Conservation (phyloP, 768 basidiomycete species). For the Lanmaoa pseudosensibilis region DNA sequence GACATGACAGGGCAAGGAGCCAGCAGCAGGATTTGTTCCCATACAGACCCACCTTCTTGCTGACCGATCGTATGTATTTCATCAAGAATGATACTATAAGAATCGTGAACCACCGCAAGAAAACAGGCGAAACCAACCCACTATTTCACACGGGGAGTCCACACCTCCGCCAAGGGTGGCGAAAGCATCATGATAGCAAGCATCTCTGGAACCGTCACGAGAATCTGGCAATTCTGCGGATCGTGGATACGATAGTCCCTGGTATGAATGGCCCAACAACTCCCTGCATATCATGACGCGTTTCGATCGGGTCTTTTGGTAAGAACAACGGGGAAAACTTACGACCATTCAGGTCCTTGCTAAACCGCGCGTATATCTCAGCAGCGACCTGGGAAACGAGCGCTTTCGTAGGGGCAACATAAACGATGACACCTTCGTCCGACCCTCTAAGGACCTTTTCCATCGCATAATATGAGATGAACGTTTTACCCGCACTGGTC, state of each 20-base stretch:
- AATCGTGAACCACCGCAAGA: neutral
- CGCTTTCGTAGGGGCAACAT: conserved; percentile 76
- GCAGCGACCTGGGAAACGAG: conserved; percentile 71
- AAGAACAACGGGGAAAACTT: conserved; percentile 19
- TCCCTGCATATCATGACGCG: conserved; percentile 37
- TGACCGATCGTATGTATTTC: conserved; percentile 67
- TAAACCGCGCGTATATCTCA: conserved; percentile 71
- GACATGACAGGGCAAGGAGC: conserved; percentile 74
- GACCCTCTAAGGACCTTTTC: conserved; percentile 61
- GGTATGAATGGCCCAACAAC: conserved; percentile 66
- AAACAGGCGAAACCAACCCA: conserved; percentile 20
- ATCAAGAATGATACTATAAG: conserved; percentile 57
- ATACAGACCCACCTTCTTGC: conserved; percentile 65
- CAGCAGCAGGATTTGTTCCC: conserved; percentile 73
- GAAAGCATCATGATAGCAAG: conserved; percentile 69
- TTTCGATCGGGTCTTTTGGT: neutral
- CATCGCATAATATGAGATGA: conserved; percentile 79
- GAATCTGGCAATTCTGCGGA: conserved; percentile 66
- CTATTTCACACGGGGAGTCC: conserved; percentile 66
- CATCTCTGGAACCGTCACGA: conserved; percentile 74
- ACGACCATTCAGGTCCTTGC: conserved; percentile 52
- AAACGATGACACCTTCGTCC: conserved; percentile 67
- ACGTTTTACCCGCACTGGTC: conserved; percentile 74
- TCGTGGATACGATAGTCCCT: conserved; percentile 64
- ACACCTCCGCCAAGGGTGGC: conserved; percentile 56